phyloP scores from a whole-genome alignment of 495 filamentous ascomycete species.

The Elaphomyces granulatus region DNA sequence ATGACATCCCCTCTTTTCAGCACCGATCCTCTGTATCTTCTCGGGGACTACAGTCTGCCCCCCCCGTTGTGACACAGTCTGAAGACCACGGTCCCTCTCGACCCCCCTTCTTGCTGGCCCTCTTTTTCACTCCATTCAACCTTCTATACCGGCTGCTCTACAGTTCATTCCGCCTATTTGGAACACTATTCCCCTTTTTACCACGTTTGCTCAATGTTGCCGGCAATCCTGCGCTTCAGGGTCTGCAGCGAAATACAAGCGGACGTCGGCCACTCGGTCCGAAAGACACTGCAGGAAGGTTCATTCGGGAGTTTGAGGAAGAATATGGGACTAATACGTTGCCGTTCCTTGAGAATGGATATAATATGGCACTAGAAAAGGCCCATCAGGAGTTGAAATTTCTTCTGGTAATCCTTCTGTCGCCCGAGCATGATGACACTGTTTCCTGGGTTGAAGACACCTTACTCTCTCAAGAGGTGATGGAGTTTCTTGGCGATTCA shows the following conservation, averaged over 20 bases:
- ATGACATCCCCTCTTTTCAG: slow-evolving; percentile 43
- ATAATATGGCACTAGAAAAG: slow-evolving; percentile 74
- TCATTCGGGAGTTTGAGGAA: slow-evolving; percentile 87
- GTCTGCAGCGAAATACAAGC: slow-evolving; percentile 44
- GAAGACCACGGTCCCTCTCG: slow-evolving; percentile 46
- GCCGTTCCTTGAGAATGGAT: slow-evolving; percentile 69
- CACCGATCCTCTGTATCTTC: slow-evolving; percentile 11
- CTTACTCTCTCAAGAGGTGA: slow-evolving; percentile 58
- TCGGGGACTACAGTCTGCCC: slow-evolving; percentile 40
- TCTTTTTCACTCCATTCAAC: slow-evolving; percentile 73
- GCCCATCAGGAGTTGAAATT: slow-evolving; percentile 88
- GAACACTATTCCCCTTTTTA: slow-evolving; percentile 66
- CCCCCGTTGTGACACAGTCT: slow-evolving; percentile 64
- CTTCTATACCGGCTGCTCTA: slow-evolving; percentile 55
- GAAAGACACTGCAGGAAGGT: slow-evolving; percentile 73
- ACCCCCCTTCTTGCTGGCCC: slow-evolving; percentile 56
- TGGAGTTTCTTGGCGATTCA: slow-evolving; percentile 54
- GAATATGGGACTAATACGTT: slow-evolving; percentile 62
- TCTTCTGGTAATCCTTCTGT: slow-evolving; percentile 67
- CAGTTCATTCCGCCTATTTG: slow-evolving; percentile 47
- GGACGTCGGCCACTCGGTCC: slow-evolving; percentile 63
- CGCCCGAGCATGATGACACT: slow-evolving; percentile 89
- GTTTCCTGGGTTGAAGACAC: slow-evolving; percentile 70
- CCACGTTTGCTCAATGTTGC: slow-evolving; percentile 48
- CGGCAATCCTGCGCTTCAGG: slow-evolving; percentile 34